Evolutionary conservation across 192 early-diverging fungal genomes (phyloP).

Genomic region (Chytriomyces sp.): DNA sequence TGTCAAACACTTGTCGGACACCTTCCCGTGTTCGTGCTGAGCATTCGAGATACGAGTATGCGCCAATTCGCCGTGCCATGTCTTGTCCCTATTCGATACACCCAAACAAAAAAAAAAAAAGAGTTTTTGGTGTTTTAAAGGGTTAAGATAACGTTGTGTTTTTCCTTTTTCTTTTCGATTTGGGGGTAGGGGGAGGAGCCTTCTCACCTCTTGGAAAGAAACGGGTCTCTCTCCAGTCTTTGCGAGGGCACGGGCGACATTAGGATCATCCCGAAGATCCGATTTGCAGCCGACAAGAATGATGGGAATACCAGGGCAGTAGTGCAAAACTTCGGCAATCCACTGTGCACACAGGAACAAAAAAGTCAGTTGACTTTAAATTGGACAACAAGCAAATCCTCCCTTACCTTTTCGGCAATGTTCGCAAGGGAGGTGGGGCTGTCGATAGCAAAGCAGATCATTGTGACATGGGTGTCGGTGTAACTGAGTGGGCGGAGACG

Average conservation of each 20-base stretch:
- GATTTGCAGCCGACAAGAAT: constrained; percentile 49
- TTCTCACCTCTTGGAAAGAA: constrained; percentile 13
- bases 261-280: constrained; percentile 42
- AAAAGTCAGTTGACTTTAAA: too few relatives aligned
- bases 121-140: too few relatives aligned
- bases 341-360: constrained; percentile 35
- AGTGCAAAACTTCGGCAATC: constrained; percentile 50
- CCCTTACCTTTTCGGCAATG: constrained; percentile 29
- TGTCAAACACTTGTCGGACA: constrained; percentile 60
- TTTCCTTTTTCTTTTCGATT: too few relatives aligned
- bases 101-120: not conserved
- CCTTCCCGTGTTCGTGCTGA: constrained; percentile 45
- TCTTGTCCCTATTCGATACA: constrained; percentile 54
- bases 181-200: too few relatives aligned
- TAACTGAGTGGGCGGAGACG: constrained; percentile 85
- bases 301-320: constrained; percentile 38
- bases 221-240: constrained; percentile 13
- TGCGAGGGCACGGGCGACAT: not conserved
- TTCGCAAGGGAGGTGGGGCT: constrained; percentile 24
- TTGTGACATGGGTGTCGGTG: constrained; percentile 79
- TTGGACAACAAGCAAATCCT: not conserved
- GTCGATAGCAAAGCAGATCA: constrained; percentile 80
- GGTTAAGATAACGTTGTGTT: too few relatives aligned
- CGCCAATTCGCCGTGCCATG: constrained; percentile 74
- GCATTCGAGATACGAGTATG: constrained; percentile 75